Conservation (phyloP, 2,329 filamentous ascomycete species). For the Ophiocordyceps unilateralis region DNA sequence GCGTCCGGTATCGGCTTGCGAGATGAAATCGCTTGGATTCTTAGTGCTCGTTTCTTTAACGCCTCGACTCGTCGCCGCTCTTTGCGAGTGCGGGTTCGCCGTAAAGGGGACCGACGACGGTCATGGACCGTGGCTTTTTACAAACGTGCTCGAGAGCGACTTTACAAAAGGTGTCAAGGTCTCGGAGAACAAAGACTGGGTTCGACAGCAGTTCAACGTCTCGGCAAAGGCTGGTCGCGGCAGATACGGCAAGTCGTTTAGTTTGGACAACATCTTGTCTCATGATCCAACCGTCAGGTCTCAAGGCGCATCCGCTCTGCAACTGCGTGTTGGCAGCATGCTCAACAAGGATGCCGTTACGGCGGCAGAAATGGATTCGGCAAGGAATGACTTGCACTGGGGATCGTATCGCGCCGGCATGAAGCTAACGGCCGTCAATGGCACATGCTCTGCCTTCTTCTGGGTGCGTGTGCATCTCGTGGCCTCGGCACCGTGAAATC, state of each 20-base stretch:
- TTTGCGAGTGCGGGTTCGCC: slow-evolving; percentile 60
- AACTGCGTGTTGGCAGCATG: slow-evolving; percentile 34
- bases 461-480: slow-evolving; percentile 34
- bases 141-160: slow-evolving; percentile 54
- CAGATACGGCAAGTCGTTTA: slow-evolving; percentile 47
- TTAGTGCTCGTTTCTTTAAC: slow-evolving; percentile 1
- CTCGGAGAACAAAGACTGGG: slow-evolving; percentile 41
- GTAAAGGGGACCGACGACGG: slow-evolving; percentile 25
- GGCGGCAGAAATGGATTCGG: slow-evolving; percentile 46
- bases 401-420: slow-evolving; percentile 54
- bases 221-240: slow-evolving; percentile 40
- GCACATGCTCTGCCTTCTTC: slow-evolving; percentile 67
- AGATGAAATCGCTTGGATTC: background rate
- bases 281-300: slow-evolving; percentile 14
- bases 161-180: slow-evolving; percentile 40
- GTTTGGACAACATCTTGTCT: slow-evolving; percentile 35
- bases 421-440: slow-evolving; percentile 40
- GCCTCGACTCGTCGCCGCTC: slow-evolving; percentile 14
- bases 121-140: slow-evolving; percentile 34
- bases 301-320: slow-evolving; percentile 23
- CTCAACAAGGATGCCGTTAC: slow-evolving; percentile 34
- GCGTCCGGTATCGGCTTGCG: background rate
- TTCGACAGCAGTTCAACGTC: slow-evolving; percentile 49
- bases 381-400: slow-evolving; percentile 44
- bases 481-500: too few species aligned